Evolutionary conservation across 2,329 filamentous ascomycete genomes (phyloP).

Genomic region (Metarhizium rileyi): DNA sequence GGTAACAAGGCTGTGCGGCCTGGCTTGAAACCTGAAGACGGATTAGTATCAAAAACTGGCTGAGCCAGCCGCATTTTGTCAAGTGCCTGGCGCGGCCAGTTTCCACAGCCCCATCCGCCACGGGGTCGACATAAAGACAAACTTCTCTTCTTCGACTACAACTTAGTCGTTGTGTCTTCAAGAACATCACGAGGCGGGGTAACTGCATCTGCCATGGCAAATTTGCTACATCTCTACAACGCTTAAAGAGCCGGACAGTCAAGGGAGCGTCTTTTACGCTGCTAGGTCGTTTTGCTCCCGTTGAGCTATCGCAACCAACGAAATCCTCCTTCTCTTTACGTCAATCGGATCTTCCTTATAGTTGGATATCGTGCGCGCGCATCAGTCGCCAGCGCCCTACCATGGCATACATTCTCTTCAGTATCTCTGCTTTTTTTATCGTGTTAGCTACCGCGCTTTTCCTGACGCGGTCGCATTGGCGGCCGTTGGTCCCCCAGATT

Average conservation of each 20-base stretch:
- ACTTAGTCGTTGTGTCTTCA: not conserved
- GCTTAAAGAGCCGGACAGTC: constrained; percentile 1
- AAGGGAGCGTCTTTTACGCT: not conserved
- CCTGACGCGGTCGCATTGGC: constrained; percentile 71
- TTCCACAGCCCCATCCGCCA: too few species aligned
- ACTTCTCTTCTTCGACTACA: not conserved
- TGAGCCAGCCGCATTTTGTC: not conserved
- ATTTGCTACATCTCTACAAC: not conserved
- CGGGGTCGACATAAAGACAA: not conserved
- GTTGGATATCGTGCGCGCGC: not conserved
- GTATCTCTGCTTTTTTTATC: constrained; percentile 61
- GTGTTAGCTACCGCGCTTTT: constrained; percentile 67
- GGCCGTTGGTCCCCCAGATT: constrained; percentile 54
- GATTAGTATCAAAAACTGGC: too few species aligned
- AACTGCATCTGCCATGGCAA: constrained; percentile 6
- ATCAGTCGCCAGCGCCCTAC: constrained; percentile 12
- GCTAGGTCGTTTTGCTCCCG: not conserved
- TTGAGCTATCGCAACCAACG: not conserved
- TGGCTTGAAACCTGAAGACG: too few species aligned
- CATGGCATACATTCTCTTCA: constrained; percentile 79
- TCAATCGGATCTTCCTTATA: not conserved
- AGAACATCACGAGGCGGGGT: not conserved
- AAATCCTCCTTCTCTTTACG: not conserved
- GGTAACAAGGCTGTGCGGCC: too few species aligned
- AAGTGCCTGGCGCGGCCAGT: not conserved